Evolutionary conservation across 148 eudicot genomes (phyloP), one percentile per base, ranked within the genome.

Genomic region (Pharnaceum exiguum): DNA sequence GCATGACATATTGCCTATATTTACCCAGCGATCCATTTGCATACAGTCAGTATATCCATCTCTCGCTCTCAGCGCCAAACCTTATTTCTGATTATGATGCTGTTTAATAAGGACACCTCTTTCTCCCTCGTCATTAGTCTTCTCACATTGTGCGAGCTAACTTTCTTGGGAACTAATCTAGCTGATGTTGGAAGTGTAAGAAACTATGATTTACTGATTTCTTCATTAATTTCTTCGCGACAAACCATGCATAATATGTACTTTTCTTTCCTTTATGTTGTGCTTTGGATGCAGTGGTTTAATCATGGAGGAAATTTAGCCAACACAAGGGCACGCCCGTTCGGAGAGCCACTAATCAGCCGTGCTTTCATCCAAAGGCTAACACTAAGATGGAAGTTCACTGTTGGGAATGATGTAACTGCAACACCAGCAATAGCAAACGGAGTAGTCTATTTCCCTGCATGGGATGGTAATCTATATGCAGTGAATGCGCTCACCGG

Each of bases 361-460:
- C 66, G 72, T 0, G 24, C 10, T 17, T 62, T 79, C 21, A 67
- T 78, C 15, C 45, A 23, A 4, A 67, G 51, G 1, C 46, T 86
- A 46, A 66, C 44, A 5, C 52, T 72, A 12, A 72, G 62, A 49
- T 82, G 89, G 86, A 77, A 70, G 36, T 85, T 82, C 66, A 18
- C 32, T 9, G 76, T 79, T 2, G 94, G 85, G 50, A 68, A 69
- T 3, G 88, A 85, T 59, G 67, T 77, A 57, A 63, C 88, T 1
- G 88, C 94, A 31, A 85, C 85, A 7, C 94, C 81, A 31, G 82
- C 88, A 22, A 62, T 82, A 30, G 69, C 79, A 23, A 59, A 79
- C 29, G 82, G 79, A 21, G 52, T 64, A 0, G 73, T 85, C 15
- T 82, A 82, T 55, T 79, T 85, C 40, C 91, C 91, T 0, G 66